Base-by-base conservation (phyloP, 352 stramenopile species). In the Aphanomyces cochlioides region DNA sequence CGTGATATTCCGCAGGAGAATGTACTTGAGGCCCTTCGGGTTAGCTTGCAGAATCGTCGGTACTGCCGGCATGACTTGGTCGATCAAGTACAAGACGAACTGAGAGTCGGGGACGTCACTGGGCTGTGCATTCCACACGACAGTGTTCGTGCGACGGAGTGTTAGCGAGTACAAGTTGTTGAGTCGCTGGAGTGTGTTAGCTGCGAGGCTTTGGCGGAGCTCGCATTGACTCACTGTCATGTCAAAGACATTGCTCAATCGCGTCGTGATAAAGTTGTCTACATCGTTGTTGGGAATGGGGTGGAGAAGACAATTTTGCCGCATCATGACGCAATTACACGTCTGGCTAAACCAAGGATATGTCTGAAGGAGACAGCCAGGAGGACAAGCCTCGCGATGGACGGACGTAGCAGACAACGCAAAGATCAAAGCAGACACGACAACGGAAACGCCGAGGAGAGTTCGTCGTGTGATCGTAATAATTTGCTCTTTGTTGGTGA, bases 271-370 rank as follows among this genome's bases (percentile, higher is more conserved):
- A 21, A 39, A 69, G 7, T 34, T 28, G 15, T 69, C 63, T 1
- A 69, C 10, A 19, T 36, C 47, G 45, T 53, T 19, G 43, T 38
- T 48, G 1, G 6, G 7, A 3, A 48, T 15, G 3, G 63, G 63
- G 15, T 43, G 0, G 19, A 34, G 60, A 8, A 67, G 4, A 47
- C 63, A 69, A 39, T 69, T 69, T 15, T 58, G 13, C 19, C 40
- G 39, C 21, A 69, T 12, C 63, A 69, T 69, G 36, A 69, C 38
- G 41, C 63, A 69, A 38, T 38, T 60, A 47, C 63, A 69, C 5
- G 56, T 19, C 8, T 28, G 15, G 5, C 7, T 43, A 5, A 69
- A 61, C 63, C 63, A 69, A 15, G 63, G 47, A 40, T 59, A 69
- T 39, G 63, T 69, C 28, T 69, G 63, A 5, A 69, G 50, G 3